Evolutionary conservation across 257 asterid species (phyloP).

Genomic region (Solanum appendiculatum): DNA sequence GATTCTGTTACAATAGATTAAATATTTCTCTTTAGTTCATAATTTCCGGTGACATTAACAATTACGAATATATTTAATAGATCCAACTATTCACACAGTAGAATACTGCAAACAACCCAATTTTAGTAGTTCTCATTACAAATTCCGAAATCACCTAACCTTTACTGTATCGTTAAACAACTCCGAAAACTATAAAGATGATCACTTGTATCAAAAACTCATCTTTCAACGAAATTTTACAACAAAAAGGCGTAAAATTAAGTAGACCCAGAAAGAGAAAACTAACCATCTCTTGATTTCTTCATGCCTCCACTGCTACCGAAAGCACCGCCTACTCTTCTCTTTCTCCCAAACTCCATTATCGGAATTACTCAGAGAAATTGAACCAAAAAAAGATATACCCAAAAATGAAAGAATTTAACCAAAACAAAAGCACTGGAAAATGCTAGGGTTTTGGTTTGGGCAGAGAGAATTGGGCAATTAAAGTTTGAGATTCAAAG

Average conservation of each 20-base stretch:
- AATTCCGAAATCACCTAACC: background rate
- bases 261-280: background rate
- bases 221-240: too few relatives aligned
- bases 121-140: background rate
- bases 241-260: too few relatives aligned
- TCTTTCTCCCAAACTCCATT: background rate
- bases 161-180: background rate
- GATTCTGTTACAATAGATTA: slow-evolving; percentile 83
- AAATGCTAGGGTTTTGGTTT: background rate
- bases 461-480: background rate
- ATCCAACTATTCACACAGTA: background rate
- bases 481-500: background rate
- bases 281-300: background rate
- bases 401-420: background rate
- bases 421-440: background rate
- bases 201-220: background rate
- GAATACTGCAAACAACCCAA: background rate
- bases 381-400: background rate
- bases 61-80: background rate
- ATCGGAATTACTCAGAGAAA: background rate
- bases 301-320: background rate
- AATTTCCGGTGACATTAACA: background rate
- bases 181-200: background rate
- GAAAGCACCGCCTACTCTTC: background rate
- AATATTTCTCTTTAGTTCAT: slow-evolving; percentile 34